Evolutionary conservation across 176 grass and related monocot species (phyloP).

Genomic region (Zea luxurians): DNA sequence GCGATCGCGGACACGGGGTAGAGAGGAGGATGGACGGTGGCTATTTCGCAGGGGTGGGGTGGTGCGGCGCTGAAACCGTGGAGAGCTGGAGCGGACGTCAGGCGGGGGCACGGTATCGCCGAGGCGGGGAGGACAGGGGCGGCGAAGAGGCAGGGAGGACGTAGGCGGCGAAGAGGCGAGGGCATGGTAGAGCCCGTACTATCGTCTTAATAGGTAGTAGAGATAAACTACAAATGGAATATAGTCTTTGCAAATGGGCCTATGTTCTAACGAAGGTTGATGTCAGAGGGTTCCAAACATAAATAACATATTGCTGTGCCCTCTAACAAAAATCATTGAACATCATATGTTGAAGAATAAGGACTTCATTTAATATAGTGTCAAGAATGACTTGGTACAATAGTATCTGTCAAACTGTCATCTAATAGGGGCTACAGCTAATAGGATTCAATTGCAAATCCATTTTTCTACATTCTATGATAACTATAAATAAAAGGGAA

Average conservation of each 20-base stretch:
- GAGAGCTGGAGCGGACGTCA: too few species aligned
- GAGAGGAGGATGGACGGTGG: too few species aligned
- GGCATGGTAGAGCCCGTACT: too few species aligned
- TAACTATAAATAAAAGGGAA: not conserved
- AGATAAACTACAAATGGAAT: not conserved
- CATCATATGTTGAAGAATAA: not conserved
- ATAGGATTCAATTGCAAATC: not conserved
- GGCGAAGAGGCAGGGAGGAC: too few species aligned
- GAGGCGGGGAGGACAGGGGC: too few species aligned
- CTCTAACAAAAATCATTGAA: not conserved
- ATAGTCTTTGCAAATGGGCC: not conserved
- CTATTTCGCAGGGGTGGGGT: too few species aligned
- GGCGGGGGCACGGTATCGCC: too few species aligned
- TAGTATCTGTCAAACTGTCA: not conserved
- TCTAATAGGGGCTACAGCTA: not conserved
- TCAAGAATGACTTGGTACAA: not conserved
- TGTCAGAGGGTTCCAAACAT: not conserved
- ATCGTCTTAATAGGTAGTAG: too few species aligned
- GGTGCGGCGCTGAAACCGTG: too few species aligned
- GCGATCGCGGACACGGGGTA: too few species aligned
- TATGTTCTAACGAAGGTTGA: not conserved
- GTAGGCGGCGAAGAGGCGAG: too few species aligned
- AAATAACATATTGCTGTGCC: not conserved
- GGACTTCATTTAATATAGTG: not conserved
- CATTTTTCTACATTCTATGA: slow-evolving; percentile 10